Percentiles rank a stretch among this genome's conserved stretches.
phyloP scores from a whole-genome alignment of 306 rosid species.

The Lathyrus aphaca region DNA sequence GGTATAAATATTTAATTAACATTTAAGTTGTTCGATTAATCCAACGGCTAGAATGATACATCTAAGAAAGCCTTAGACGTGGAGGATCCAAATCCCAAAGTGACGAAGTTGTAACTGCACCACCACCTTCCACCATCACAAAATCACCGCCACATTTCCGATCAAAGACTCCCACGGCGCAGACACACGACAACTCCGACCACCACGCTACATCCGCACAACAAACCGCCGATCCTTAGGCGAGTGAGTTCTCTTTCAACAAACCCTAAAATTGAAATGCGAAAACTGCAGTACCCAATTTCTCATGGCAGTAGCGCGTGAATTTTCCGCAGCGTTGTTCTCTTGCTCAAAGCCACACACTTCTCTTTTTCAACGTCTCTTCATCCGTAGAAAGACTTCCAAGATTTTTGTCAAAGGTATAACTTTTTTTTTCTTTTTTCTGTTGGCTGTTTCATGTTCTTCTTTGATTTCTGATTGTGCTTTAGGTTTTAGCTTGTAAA shows the following conservation, averaged over 20 bases:
- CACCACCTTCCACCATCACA: no score
- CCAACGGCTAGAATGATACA: no score
- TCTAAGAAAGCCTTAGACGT: no score
- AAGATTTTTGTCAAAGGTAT: constrained; percentile 42
- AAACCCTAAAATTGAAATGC: neutral
- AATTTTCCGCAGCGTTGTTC: neutral
- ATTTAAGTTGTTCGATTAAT: no score
- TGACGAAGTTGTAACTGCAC: no score
- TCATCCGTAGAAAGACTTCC: constrained; percentile 30
- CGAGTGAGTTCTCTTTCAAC: neutral
- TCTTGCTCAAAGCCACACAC: neutral
- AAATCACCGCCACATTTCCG: no score
- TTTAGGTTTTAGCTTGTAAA: neutral
- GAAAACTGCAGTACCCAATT: neutral
- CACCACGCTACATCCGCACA: neutral
- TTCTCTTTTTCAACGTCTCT: constrained; percentile 6
- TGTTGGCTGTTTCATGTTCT: neutral
- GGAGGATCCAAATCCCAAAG: no score
- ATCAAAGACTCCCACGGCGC: neutral
- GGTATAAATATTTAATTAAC: no score
- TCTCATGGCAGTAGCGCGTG: constrained; percentile 23
- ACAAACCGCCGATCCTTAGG: neutral
- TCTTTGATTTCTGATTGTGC: neutral
- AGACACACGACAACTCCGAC: neutral
- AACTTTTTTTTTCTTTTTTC: neutral